Evolutionary conservation across 1,139 yeast genomes (phyloP).

Genomic region (Arxiozyma slooffiae): DNA sequence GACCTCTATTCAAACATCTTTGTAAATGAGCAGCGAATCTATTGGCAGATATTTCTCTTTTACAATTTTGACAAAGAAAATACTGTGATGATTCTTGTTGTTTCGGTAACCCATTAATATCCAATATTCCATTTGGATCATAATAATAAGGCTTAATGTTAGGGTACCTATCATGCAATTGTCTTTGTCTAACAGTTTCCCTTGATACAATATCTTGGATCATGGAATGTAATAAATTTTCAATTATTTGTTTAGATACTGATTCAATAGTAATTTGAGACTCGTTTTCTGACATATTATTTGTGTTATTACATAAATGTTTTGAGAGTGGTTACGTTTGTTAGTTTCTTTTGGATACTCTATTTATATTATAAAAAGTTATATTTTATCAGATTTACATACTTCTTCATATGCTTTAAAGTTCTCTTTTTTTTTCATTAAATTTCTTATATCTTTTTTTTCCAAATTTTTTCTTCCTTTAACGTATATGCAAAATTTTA

Average conservation of each 20-base stretch:
- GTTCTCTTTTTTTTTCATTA: too few relatives aligned
- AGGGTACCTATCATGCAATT: slow-evolving; percentile 21
- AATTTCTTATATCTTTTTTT: too few relatives aligned
- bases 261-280: slow-evolving; percentile 17
- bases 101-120: slow-evolving; percentile 25
- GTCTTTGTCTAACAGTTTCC: slow-evolving; percentile 20
- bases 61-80: slow-evolving; percentile 73
- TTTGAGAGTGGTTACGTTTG: background rate
- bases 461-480: too few relatives aligned
- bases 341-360: background rate
- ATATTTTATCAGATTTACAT: too few relatives aligned
- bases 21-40: slow-evolving; percentile 89
- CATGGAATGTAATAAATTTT: slow-evolving; percentile 23
- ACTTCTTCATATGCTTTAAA: too few relatives aligned
- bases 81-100: slow-evolving; percentile 36
- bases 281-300: background rate
- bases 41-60: slow-evolving; percentile 78
- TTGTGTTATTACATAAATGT: background rate
- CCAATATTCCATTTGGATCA: slow-evolving; percentile 21
- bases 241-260: slow-evolving; percentile 19
- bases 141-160: slow-evolving; percentile 19
- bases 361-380: too few relatives aligned
- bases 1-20: slow-evolving; percentile 65
- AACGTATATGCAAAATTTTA: too few relatives aligned
- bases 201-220: slow-evolving; percentile 29